Evolutionary conservation across 768 basidiomycete genomes (phyloP), one percentile per base, ranked within the genome.

Genomic region (Lepiota brunneoincarnata): DNA sequence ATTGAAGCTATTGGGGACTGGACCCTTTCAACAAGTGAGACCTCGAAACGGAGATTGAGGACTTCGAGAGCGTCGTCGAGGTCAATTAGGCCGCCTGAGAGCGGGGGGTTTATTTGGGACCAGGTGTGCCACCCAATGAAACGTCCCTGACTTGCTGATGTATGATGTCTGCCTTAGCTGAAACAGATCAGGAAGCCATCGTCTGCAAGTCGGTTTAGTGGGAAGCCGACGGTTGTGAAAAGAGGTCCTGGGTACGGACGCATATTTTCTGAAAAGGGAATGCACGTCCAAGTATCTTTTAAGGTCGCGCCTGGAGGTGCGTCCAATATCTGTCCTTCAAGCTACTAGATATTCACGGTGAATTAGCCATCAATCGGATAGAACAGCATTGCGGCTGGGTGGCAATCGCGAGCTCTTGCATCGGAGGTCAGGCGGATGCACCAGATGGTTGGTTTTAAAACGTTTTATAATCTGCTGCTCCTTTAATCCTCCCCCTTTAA

Each of bases 311-410:
- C 78, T 2, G 80, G 79, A 37, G 71, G 80, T 73, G 52, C 66
- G 69, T 68, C 59, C 58, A 59, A 6, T 34, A 4, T 17, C 34
- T 34, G 17, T 34, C 10, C 3, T 34, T 40, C 31, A 42, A 49
- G 56, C 18, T 23, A 17, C 42, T 26, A 24, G 9, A 11, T 15
- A 15, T 24, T 46, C 20, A 45, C 20, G 40, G 26, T 20, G 11
- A 44, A 28, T n/a, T 43, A 63, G 85, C 75, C 28, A 73, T 86
- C 54, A 81, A 77, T 56, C 75, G 69, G 36, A 74, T 86, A 20
- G 66, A 77, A 14, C 85, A 87, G 55, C 64, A 61, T 7, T 65
- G 69, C 7, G 69, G 64, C 1, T 71, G 63, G 28, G 69, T 80
- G 2, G 73, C 75, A 15, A 70, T 81, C 28, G 72, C 75, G 20